phyloP scores from a whole-genome alignment of 192 early-diverging fungal species.

The Backusella liffmaniae region DNA sequence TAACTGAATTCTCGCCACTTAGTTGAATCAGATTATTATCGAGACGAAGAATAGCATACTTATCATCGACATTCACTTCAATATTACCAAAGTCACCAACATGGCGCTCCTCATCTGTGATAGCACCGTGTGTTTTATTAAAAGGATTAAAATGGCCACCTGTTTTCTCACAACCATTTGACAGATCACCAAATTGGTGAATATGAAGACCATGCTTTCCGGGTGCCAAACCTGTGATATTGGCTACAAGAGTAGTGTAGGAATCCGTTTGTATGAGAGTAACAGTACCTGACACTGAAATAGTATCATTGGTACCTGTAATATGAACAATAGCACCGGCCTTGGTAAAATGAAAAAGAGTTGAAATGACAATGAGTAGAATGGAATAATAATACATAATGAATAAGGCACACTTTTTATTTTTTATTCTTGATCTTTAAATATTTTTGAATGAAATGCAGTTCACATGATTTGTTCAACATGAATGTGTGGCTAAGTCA shows the following conservation, averaged over 20 bases:
- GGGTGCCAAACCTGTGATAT: constrained; percentile 57
- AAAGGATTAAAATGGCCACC: constrained; percentile 83
- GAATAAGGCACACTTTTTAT: not conserved
- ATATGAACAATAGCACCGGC: constrained; percentile 60
- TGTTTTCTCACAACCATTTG: constrained; percentile 75
- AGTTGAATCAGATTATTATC: constrained; percentile 67
- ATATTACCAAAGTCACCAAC: constrained; percentile 91
- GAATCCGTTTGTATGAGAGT: constrained; percentile 59
- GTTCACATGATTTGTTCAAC: not conserved
- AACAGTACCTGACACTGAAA: constrained; percentile 64
- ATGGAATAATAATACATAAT: not conserved
- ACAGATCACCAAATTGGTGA: constrained; percentile 74
- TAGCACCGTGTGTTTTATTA: constrained; percentile 72
- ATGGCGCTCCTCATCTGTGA: constrained; percentile 62
- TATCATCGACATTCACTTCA: constrained; percentile 52
- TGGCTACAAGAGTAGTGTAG: constrained; percentile 50
- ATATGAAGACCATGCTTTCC: constrained; percentile 87
- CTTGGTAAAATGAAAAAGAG: constrained; percentile 50
- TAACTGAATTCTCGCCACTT: constrained; percentile 69
- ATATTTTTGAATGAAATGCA: not conserved
- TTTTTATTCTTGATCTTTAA: not conserved
- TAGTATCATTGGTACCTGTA: constrained; percentile 35
- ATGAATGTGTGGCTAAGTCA: too few species aligned
- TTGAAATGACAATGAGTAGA: constrained; percentile 55
- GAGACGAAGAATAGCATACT: constrained; percentile 51